Percentiles rank a stretch among this genome's conserved stretches.
These are phyloP conservation scores for Verticillium klebahnii DNA, from an alignment of 2,329 filamentous ascomycete species.

Conservation along the genomic window DNA sequence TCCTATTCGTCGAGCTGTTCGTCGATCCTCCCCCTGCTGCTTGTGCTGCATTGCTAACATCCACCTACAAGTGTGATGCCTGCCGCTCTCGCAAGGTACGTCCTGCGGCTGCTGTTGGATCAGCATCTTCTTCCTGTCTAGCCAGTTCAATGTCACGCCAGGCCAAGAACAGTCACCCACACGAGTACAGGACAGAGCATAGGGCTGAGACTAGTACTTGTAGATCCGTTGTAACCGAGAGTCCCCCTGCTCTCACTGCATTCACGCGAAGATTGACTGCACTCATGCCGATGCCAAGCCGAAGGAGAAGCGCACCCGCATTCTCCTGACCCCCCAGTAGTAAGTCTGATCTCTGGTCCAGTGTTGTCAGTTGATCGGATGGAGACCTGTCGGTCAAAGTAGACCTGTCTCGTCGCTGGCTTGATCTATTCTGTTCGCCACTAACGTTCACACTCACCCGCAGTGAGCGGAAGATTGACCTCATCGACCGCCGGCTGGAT, in stretches of 20 bases:
- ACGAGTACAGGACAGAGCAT: not conserved
- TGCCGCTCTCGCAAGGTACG: constrained; percentile 27
- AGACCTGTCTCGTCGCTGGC: not conserved
- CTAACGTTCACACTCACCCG: not conserved
- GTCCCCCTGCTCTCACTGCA: constrained; percentile 29
- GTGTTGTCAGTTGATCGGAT: not conserved
- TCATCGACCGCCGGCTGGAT: constrained; percentile 29
- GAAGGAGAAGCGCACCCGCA: constrained; percentile 30
- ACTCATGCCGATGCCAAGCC: constrained; percentile 25
- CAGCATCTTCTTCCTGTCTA: not conserved
- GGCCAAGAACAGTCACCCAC: too few relatives aligned
- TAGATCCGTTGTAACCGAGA: constrained; percentile 33
- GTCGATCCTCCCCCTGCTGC: not conserved
- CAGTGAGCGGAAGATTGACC: constrained; percentile 33
- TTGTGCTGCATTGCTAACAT: not conserved
- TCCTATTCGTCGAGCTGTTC: constrained; percentile 9
- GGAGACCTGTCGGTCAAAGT: not conserved
- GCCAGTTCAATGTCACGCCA: not conserved
- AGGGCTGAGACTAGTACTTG: not conserved
- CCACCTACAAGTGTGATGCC: constrained; percentile 21
- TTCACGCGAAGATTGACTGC: constrained; percentile 30
- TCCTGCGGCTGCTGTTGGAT: not conserved
- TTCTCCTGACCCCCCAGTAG: constrained; percentile 32
- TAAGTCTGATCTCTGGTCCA: constrained; percentile 14
- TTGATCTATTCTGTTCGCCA: too few relatives aligned